Base-by-base conservation (phyloP, 176 grass and related monocot species). In the Miscanthus lutarioriparius region DNA sequence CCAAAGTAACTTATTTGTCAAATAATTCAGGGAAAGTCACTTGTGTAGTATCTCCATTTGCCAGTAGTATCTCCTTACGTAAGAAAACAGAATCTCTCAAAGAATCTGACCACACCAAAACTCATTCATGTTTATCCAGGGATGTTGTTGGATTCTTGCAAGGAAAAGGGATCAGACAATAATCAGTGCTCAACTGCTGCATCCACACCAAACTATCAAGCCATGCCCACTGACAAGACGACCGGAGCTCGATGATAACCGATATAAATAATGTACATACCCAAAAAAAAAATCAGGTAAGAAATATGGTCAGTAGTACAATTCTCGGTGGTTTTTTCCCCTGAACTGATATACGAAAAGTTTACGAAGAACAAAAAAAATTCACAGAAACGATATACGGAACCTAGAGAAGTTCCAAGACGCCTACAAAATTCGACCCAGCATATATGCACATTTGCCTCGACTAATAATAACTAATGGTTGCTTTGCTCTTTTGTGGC, bases 61-160 rank as follows among this genome's bases (percentile, higher is more conserved):
- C 7, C 4, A 51, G 19, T 26, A 16, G n/a, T n/a, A n/a, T 72
- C 17, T 43, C 15, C 56, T 54, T n/a, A n/a, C 36, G 20, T 30
- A 81, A 48, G 44, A 27, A 84, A 86, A 83, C 14, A 87, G 86
- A 74, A 78, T 91, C 86, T 87, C 33, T 5, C 12, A 40, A 48
- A 56, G 90, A 81, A 94, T 88, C 67, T 44, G 43, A 6, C 32
- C 66, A 30, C 70, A 58, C 43, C 66, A 73, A 79, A 83, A 62
- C 58, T 81, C 33, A 30, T 22, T 64, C 77, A 64, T 78, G 15
- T 28, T 30, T 37, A 66, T 78, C 30, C 8, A 70, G 9, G 76
- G 61, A 36, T 80, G 54, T 10, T 54, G 64, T 76, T 84, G 63
- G 88, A 86, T 92, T 88, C 90, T 88, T 86, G 76, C 81, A 86